These are phyloP conservation scores for Candida glaebosa DNA, from an alignment of 805 yeast species.

Conservation along the genomic window DNA sequence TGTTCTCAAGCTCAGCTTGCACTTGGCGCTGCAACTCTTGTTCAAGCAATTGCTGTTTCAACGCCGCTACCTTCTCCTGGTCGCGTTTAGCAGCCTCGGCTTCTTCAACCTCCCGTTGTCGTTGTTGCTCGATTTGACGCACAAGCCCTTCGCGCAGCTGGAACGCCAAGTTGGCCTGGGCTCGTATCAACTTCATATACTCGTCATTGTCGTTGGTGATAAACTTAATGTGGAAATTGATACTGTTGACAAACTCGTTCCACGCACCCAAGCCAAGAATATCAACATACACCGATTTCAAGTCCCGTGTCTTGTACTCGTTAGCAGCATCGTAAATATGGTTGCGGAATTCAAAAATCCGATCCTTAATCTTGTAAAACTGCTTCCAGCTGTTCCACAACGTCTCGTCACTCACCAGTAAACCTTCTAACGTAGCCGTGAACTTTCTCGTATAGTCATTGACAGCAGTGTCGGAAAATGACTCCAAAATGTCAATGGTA, in stretches of 20 bases:
- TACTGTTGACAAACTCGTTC: constrained; percentile 34
- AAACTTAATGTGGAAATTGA: constrained; percentile 45
- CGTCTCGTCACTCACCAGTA: constrained; percentile 16
- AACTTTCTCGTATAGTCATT: constrained; percentile 62
- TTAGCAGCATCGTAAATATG: constrained; percentile 32
- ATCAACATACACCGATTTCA: constrained; percentile 49
- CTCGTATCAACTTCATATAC: constrained; percentile 43
- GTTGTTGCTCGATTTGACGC: constrained; percentile 10
- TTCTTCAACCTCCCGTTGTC: constrained; percentile 42
- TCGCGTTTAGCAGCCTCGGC: constrained; percentile 58
- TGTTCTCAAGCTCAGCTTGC: background rate
- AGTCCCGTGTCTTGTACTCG: constrained; percentile 12
- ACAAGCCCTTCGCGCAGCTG: constrained; percentile 33
- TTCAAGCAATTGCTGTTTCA: constrained; percentile 3
- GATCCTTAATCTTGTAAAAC: constrained; percentile 54
- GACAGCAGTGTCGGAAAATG: constrained; percentile 66
- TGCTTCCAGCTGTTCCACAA: constrained; percentile 58
- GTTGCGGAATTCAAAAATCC: constrained; percentile 55
- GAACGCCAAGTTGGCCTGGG: constrained; percentile 42
- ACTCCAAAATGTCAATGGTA: constrained; percentile 66
- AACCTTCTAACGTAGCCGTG: constrained; percentile 29
- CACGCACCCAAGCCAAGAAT: constrained; percentile 39
- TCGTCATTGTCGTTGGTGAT: constrained; percentile 60
- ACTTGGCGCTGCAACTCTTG: background rate
- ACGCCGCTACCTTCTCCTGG: constrained; percentile 35